phyloP scores from a whole-genome alignment of 2,329 filamentous ascomycete species.

The Teratosphaeria gauchensis region DNA sequence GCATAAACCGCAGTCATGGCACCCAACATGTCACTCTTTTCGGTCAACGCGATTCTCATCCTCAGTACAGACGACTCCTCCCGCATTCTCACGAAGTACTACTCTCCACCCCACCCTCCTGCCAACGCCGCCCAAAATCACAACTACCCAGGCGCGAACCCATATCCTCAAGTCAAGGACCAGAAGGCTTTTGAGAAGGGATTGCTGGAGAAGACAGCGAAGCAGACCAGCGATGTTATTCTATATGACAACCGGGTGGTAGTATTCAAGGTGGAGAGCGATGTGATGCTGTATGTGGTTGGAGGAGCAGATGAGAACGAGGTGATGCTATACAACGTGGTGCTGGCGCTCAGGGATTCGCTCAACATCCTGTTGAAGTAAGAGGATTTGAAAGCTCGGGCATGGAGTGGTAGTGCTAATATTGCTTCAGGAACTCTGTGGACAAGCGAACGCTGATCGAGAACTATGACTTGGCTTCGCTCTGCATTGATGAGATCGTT shows the following conservation, averaged over 20 bases:
- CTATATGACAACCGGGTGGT: slow-evolving; percentile 95
- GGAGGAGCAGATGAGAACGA: slow-evolving; percentile 92
- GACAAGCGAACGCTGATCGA: slow-evolving; percentile 97
- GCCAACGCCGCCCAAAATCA: slow-evolving; percentile 46
- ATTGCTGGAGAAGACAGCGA: slow-evolving; percentile 87
- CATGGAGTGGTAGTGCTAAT: slow-evolving; percentile 7
- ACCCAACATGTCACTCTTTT: slow-evolving; percentile 46
- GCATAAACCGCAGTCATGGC: slow-evolving; percentile 31
- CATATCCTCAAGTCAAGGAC: slow-evolving; percentile 81
- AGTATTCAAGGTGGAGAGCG: slow-evolving; percentile 95
- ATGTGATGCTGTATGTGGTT: slow-evolving; percentile 93
- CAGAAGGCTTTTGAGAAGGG: slow-evolving; percentile 97
- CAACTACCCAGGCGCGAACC: slow-evolving; percentile 57
- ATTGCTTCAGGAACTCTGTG: slow-evolving; percentile 63
- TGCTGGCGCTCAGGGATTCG: slow-evolving; percentile 81
- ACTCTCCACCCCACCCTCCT: slow-evolving; percentile 59
- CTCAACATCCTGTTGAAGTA: slow-evolving; percentile 89
- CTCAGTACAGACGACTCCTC: slow-evolving; percentile 72
- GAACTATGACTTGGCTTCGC: slow-evolving; percentile 92
- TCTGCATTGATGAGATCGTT: slow-evolving; percentile 90
- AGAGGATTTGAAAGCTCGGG: slow-evolving; percentile 16
- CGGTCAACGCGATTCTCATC: slow-evolving; percentile 42
- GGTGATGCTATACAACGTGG: slow-evolving; percentile 84
- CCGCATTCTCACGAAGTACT: slow-evolving; percentile 92
- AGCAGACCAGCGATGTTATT: slow-evolving; percentile 91